Evolutionary conservation across 2,329 filamentous ascomycete genomes (phyloP).

Genomic region (Diatrype stigma): DNA sequence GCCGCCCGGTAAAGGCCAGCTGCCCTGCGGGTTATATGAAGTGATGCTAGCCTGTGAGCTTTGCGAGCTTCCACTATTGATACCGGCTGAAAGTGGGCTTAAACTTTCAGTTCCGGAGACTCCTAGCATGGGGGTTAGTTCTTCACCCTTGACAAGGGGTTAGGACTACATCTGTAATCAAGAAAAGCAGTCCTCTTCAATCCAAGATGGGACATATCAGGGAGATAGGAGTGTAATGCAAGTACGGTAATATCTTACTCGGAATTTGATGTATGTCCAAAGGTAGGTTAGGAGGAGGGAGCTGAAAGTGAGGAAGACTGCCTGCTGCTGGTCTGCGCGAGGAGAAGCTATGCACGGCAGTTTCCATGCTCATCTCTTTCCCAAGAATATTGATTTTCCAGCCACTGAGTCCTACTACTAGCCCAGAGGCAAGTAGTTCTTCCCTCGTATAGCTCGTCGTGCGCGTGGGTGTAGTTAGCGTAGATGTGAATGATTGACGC

Average conservation of each 20-base stretch:
- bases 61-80: conserved; percentile 56
- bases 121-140: conserved; percentile 42
- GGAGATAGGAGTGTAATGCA: not conserved
- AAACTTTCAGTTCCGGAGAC: conserved; percentile 52
- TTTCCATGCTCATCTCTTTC: conserved; percentile 22
- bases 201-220: not conserved
- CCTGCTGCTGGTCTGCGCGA: conserved; percentile 66
- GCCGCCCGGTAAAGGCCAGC: conserved; percentile 55
- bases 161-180: not conserved
- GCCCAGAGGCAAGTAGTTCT: not conserved
- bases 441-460: not conserved
- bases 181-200: not conserved
- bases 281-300: conserved; percentile 28
- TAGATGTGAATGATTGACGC: no score
- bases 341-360: conserved; percentile 52
- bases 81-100: conserved; percentile 56
- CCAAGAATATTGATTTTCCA: not conserved
- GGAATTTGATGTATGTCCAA: conserved; percentile 28
- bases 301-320: conserved; percentile 49
- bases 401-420: not conserved
- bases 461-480: not conserved
- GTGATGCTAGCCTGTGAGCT: conserved; percentile 49
- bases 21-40: conserved; percentile 54
- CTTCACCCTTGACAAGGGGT: not conserved
- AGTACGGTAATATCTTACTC: conserved; percentile 25